Evolutionary conservation across 495 filamentous ascomycete genomes (phyloP).

Genomic region (Lichenothelia convexa): DNA sequence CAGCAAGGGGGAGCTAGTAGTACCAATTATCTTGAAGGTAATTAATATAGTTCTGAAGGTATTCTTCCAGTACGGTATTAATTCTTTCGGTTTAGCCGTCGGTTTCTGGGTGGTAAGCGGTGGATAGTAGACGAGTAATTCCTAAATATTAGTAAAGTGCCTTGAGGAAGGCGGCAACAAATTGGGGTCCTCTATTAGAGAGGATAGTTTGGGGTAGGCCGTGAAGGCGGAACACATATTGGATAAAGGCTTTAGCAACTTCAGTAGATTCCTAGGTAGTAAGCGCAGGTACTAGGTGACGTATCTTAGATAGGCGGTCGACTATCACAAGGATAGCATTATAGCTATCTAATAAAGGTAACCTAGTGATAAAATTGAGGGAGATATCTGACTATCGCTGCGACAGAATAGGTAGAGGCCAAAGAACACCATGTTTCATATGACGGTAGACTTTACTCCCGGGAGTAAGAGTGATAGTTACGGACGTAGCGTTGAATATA

Average conservation of each 20-base stretch:
- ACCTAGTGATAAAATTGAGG: not conserved
- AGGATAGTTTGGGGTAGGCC: not conserved
- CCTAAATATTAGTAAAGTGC: not conserved
- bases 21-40: too few species aligned
- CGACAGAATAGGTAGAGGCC: not conserved
- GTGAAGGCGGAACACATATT: not conserved
- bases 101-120: conserved; percentile 1
- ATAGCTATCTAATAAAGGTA: not conserved
- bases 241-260: not conserved
- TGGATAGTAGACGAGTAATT: not conserved
- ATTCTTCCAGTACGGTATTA: too few species aligned
- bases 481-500: not conserved
- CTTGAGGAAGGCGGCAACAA: not conserved
- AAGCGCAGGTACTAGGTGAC: not conserved
- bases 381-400: not conserved
- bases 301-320: not conserved
- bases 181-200: not conserved
- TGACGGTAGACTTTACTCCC: not conserved
- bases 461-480: not conserved
- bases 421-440: not conserved
- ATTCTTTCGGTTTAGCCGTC: conserved; percentile 1
- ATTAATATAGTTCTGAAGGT: too few species aligned
- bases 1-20: too few species aligned
- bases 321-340: not conserved
- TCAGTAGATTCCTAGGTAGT: not conserved